These are phyloP conservation scores for Conoideocrella luteorostrata DNA, from an alignment of 2,329 filamentous ascomycete species.

Conservation along the genomic window DNA sequence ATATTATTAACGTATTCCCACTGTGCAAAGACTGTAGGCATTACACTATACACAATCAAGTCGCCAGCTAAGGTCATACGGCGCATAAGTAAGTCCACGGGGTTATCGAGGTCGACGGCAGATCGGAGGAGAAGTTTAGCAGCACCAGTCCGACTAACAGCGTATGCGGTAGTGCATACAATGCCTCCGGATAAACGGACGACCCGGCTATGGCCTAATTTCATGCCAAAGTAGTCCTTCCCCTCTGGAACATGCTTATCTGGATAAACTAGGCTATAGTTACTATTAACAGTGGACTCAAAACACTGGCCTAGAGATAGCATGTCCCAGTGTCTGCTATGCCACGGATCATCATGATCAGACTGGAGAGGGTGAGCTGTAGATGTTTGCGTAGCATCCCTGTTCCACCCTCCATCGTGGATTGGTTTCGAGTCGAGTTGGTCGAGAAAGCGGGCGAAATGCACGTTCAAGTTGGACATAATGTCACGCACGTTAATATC, in stretches of 20 bases:
- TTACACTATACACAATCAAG: conserved; percentile 17
- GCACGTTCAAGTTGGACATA: conserved; percentile 16
- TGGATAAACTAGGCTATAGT: conserved; percentile 10
- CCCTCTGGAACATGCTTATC: conserved; percentile 13
- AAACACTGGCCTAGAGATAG: conserved; percentile 3
- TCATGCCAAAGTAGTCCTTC: conserved; percentile 13
- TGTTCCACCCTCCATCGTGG: not conserved
- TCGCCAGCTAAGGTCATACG: conserved; percentile 15
- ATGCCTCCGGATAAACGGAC: conserved; percentile 16
- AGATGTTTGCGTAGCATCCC: not conserved
- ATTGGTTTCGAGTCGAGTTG: not conserved
- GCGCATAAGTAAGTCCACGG: conserved; percentile 20
- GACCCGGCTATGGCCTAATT: conserved; percentile 17
- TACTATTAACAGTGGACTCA: not conserved
- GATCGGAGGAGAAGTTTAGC: no score
- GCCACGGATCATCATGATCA: conserved; percentile 1
- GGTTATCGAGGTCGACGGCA: no score
- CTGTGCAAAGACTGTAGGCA: conserved; percentile 20
- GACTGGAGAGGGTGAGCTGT: no score
- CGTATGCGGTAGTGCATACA: no score
- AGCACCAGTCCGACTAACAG: no score
- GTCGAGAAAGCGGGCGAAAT: not conserved
- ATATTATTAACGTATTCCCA: conserved; percentile 18
- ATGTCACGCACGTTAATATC: conserved; percentile 19
- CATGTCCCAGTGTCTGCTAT: conserved; percentile 1